phyloP scores from a whole-genome alignment of 176 grass and related monocot genomes.

The Urochloa ruziziensis region DNA sequence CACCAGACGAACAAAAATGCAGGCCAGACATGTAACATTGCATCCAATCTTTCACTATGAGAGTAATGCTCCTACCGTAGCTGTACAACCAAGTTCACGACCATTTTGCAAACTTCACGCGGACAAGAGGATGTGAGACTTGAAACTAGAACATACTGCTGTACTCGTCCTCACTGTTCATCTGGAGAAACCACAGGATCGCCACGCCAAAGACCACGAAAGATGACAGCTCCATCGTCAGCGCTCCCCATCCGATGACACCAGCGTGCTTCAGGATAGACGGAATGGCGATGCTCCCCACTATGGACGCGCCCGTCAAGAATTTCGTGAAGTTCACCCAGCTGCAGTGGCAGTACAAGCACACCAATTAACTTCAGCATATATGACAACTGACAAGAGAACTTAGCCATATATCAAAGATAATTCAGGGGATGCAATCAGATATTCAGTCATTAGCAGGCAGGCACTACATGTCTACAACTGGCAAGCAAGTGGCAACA shows the following conservation, averaged over 20 bases:
- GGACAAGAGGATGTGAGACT: not conserved
- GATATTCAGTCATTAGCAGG: not conserved
- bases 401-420: not conserved
- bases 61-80: not conserved
- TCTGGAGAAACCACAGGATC: constrained; percentile 66
- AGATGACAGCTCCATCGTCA: constrained; percentile 92
- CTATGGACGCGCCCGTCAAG: constrained; percentile 71
- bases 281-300: constrained; percentile 93
- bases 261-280: constrained; percentile 84
- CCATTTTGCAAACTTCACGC: not conserved
- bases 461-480: not conserved
- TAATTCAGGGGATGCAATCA: not conserved
- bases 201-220: constrained; percentile 75
- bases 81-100: constrained; percentile 30
- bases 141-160: constrained; percentile 31
- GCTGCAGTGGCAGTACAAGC: constrained; percentile 20
- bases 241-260: constrained; percentile 81
- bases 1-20: not conserved
- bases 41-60: not conserved
- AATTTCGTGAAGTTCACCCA: constrained; percentile 98
- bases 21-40: not conserved
- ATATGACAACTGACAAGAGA: not conserved
- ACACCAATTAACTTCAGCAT: not conserved
- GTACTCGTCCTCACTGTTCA: constrained; percentile 60
- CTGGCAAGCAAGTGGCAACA: not conserved